Conservation (phyloP, 2,329 filamentous ascomycete species). For the Ceratocystis cubensis region DNA sequence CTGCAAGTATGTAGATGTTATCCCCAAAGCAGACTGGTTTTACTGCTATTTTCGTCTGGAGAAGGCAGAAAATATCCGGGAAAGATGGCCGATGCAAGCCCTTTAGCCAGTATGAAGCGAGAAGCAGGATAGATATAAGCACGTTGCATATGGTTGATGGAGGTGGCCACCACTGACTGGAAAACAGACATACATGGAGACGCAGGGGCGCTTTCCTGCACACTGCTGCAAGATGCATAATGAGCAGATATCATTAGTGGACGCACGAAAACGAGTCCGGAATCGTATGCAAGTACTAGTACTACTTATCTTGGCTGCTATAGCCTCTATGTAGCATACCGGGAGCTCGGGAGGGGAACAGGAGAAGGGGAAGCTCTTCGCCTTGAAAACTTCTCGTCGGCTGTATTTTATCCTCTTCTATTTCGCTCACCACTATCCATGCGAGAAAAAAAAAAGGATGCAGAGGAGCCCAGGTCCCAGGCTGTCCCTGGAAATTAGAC, state of each 20-base stretch:
- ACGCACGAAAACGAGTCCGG: background rate
- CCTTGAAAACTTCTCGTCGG: background rate
- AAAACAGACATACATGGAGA: background rate
- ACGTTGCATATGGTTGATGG: background rate
- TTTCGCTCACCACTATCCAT: background rate
- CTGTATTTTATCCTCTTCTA: background rate
- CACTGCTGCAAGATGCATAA: conserved; percentile 7
- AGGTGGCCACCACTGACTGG: background rate
- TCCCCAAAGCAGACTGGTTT: conserved; percentile 1
- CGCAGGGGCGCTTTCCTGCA: background rate
- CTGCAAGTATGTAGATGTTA: background rate
- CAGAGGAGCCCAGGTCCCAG: background rate
- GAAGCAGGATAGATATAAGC: background rate
- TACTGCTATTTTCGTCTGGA: background rate
- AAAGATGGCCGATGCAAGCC: background rate
- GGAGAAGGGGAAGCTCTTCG: too few relatives aligned
- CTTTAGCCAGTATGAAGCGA: background rate
- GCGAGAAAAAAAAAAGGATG: background rate
- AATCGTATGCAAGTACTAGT: background rate
- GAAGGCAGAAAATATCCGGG: background rate
- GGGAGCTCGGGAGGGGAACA: background rate
- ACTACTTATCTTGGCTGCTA: background rate
- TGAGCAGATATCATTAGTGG: background rate
- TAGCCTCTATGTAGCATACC: background rate
- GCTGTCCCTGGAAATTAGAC: background rate